These are phyloP conservation scores for Viola pubescens DNA, from an alignment of 441 rosid genomes.

Conservation along the genomic window DNA sequence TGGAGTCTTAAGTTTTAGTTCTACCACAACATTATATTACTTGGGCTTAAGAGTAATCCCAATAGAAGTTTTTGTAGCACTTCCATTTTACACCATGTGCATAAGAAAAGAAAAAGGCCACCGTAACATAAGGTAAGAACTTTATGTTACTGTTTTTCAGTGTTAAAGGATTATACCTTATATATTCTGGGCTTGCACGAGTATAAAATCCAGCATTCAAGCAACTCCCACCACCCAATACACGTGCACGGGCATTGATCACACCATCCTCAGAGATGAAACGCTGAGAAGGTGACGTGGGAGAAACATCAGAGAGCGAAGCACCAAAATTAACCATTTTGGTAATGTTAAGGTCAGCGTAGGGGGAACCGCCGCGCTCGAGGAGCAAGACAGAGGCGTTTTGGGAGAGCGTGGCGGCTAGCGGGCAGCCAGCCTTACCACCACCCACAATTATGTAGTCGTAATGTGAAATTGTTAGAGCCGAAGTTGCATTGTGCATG, in stretches of 20 bases:
- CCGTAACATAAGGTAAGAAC: too few species aligned
- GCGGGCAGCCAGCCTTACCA: slow-evolving; percentile 85
- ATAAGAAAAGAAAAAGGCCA: too few species aligned
- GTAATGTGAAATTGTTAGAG: slow-evolving; percentile 39
- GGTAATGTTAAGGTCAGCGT: slow-evolving; percentile 61
- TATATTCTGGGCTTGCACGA: slow-evolving; percentile 46
- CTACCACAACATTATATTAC: too few species aligned
- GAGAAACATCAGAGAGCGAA: slow-evolving; percentile 54
- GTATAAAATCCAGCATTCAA: slow-evolving; percentile 82
- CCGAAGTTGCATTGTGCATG: slow-evolving; percentile 37
- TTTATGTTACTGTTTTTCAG: too few species aligned
- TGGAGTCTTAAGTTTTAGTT: neutral
- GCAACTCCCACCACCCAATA: slow-evolving; percentile 72
- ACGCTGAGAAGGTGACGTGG: slow-evolving; percentile 62
- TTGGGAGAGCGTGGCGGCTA: slow-evolving; percentile 77
- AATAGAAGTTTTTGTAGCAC: too few species aligned
- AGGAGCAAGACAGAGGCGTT: slow-evolving; percentile 56
- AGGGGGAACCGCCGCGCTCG: slow-evolving; percentile 83
- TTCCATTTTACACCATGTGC: too few species aligned
- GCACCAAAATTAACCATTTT: slow-evolving; percentile 42
- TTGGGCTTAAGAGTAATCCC: too few species aligned
- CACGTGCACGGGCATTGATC: slow-evolving; percentile 70
- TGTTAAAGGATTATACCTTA: slow-evolving; percentile 33
- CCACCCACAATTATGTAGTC: slow-evolving; percentile 86
- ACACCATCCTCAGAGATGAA: slow-evolving; percentile 85